Evolutionary conservation across 495 filamentous ascomycete species (phyloP).

Genomic region (Aspergillus mulundensis): DNA sequence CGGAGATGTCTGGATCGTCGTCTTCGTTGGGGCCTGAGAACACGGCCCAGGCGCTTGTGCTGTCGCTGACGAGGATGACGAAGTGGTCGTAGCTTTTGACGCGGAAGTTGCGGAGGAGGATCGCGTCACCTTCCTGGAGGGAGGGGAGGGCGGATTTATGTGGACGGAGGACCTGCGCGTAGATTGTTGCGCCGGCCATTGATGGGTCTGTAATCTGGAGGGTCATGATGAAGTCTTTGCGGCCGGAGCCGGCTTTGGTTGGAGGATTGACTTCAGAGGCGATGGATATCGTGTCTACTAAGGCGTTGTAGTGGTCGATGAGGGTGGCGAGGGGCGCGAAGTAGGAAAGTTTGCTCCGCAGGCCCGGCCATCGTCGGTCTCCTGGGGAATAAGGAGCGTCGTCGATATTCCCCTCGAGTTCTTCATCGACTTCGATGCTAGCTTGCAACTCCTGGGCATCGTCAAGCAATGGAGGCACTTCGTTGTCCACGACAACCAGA

Average conservation of each 20-base stretch:
- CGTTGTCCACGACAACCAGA: neutral
- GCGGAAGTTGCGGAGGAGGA: conserved; percentile 71
- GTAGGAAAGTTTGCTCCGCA: conserved; percentile 62
- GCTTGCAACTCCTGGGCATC: conserved; percentile 16
- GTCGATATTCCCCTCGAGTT: conserved; percentile 3
- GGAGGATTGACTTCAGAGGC: conserved; percentile 55
- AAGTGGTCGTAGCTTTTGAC: conserved; percentile 50
- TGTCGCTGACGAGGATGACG: conserved; percentile 44
- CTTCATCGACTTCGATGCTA: conserved; percentile 14
- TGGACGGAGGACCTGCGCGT: conserved; percentile 70
- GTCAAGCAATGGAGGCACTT: neutral
- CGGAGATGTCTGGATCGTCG: conserved; percentile 48
- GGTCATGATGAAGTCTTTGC: conserved; percentile 64
- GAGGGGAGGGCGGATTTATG: conserved; percentile 67
- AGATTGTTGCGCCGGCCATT: conserved; percentile 38
- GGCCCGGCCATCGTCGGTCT: conserved; percentile 39
- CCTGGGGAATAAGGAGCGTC: conserved; percentile 15
- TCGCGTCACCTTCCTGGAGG: conserved; percentile 64
- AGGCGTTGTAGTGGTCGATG: conserved; percentile 47
- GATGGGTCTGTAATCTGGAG: conserved; percentile 67
- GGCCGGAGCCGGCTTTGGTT: conserved; percentile 58
- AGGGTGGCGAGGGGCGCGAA: conserved; percentile 66
- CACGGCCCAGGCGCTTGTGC: conserved; percentile 64
- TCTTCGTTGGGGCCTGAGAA: conserved; percentile 39
- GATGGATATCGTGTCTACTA: conserved; percentile 65